Evolutionary conservation across 2,329 filamentous ascomycete genomes (phyloP), one percentile per base, ranked within the genome.

Genomic region (Colletotrichum spinosum): DNA sequence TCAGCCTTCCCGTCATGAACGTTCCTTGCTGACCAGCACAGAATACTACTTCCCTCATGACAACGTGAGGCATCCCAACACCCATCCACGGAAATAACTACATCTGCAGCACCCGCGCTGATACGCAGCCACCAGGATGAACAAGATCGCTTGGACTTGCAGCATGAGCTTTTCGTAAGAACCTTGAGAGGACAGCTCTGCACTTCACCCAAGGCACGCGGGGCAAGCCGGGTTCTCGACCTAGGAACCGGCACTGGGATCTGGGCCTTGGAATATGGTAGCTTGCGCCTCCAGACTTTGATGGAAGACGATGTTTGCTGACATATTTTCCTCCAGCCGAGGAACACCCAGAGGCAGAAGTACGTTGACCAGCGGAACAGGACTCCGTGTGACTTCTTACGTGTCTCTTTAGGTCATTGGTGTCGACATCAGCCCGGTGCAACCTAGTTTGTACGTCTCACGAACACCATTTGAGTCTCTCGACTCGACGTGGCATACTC

Each of bases 151-250:
- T 49, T 63, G 71, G 76, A 80, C 57, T 64, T 80, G 2, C 77
- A 80, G 68, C 78, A 80, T 56, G 73, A 78, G 39, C 67, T 79
- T 0, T 77, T 76, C 39, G 45, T 69, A 0, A 67, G 79, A 4
- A 79, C 76, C 0, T 70, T 77, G 6, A 70, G 73, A 2, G 73
- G 73, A 3, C 73, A 75, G 13, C 69, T 79, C 0, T 75, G 68
- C 44, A 55, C 72, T 0, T 71, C 69, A 2, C 77, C 78, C 0
- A 69, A 68, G 11, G 64, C 72, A 7, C 45, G 59, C 2, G 65
- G 67, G 4, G 49, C 67, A 2, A 65, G 60, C 8, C 60, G 70
- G 2, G 71, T 74, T 2, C 67, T 74, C 0, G 72, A 74, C 37
- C 61, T 67, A 3, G 72, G 72, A 7, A 74, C 72, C 0, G 73